Evolutionary conservation across 2,329 filamentous ascomycete genomes (phyloP).

Genomic region (Dothiorella sarmentorum): DNA sequence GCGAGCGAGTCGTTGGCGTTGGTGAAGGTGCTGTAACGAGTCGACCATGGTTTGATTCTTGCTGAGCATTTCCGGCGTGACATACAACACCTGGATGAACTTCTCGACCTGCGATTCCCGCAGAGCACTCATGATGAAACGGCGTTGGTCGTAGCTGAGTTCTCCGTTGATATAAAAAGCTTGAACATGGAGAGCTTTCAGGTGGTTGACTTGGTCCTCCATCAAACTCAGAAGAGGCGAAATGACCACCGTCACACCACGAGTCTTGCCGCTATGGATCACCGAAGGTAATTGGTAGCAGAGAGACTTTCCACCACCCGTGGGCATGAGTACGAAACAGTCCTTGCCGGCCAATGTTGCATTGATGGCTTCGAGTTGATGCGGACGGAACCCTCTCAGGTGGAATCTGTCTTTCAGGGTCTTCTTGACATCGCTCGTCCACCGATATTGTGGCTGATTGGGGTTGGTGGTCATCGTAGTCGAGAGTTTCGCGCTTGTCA

Average conservation of each 20-base stretch:
- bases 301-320: constrained; percentile 91
- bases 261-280: constrained; percentile 73
- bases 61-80: constrained; percentile 94
- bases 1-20: constrained; percentile 70
- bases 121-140: constrained; percentile 63
- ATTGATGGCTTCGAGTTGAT: constrained; percentile 95
- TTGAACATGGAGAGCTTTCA: constrained; percentile 69
- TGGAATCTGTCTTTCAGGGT: constrained; percentile 81
- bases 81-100: constrained; percentile 81
- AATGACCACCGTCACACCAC: constrained; percentile 88
- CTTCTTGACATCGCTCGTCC: constrained; percentile 80
- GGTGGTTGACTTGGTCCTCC: constrained; percentile 91
- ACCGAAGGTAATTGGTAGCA: constrained; percentile 95
- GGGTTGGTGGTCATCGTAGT: constrained; percentile 20
- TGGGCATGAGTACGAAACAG: constrained; percentile 95
- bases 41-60: constrained; percentile 69
- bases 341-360: constrained; percentile 83
- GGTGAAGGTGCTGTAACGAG: constrained; percentile 65
- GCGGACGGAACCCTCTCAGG: constrained; percentile 80
- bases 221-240: constrained; percentile 92
- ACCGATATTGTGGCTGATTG: constrained; percentile 54
- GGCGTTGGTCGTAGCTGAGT: constrained; percentile 59
- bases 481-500: constrained; percentile 21
- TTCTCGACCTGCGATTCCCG: constrained; percentile 65
- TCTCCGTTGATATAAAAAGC: constrained; percentile 82